These are phyloP conservation scores for Fusarium ambrosium DNA, from an alignment of 2,329 filamentous ascomycete species.

Conservation along the genomic window DNA sequence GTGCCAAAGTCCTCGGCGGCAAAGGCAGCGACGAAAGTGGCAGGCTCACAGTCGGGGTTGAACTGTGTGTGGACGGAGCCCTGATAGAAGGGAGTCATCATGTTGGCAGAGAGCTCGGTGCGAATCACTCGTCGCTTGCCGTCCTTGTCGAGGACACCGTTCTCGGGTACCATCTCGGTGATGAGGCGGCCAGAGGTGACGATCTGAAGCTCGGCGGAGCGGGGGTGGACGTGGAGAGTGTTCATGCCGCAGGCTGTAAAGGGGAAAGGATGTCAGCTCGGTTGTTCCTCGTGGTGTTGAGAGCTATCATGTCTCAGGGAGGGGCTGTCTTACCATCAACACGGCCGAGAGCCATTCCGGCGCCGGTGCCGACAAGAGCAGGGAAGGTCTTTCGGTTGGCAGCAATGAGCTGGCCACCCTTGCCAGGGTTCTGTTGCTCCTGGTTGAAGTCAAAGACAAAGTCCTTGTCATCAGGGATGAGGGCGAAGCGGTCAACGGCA, in stretches of 20 bases:
- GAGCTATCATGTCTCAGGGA: neutral
- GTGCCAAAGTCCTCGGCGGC: slow-evolving; percentile 65
- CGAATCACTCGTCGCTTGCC: slow-evolving; percentile 59
- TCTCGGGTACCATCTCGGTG: slow-evolving; percentile 67
- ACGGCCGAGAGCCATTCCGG: slow-evolving; percentile 65
- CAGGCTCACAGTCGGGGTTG: slow-evolving; percentile 67
- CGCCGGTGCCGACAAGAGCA: slow-evolving; percentile 65
- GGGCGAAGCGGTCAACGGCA: slow-evolving; percentile 58
- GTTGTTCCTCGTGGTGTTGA: neutral
- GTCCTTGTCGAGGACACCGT: slow-evolving; percentile 57
- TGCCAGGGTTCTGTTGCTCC: slow-evolving; percentile 39
- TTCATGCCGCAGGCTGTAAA: slow-evolving; percentile 66
- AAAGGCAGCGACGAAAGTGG: slow-evolving; percentile 65
- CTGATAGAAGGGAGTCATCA: slow-evolving; percentile 68
- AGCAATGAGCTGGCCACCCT: slow-evolving; percentile 63
- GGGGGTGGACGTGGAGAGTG: slow-evolving; percentile 69
- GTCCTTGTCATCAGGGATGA: slow-evolving; percentile 59
- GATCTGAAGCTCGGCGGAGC: slow-evolving; percentile 66
- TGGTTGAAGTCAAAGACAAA: slow-evolving; percentile 65
- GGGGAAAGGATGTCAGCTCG: slow-evolving; percentile 31
- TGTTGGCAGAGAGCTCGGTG: slow-evolving; percentile 57
- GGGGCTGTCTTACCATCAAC: slow-evolving; percentile 53
- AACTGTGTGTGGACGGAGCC: slow-evolving; percentile 68
- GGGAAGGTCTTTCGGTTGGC: slow-evolving; percentile 71
- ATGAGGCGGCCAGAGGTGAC: slow-evolving; percentile 63